Percentiles rank a stretch among this genome's conserved stretches.
phyloP scores from a whole-genome alignment of 2,329 filamentous ascomycete species.

The Chrysosporium keratinophilum region DNA sequence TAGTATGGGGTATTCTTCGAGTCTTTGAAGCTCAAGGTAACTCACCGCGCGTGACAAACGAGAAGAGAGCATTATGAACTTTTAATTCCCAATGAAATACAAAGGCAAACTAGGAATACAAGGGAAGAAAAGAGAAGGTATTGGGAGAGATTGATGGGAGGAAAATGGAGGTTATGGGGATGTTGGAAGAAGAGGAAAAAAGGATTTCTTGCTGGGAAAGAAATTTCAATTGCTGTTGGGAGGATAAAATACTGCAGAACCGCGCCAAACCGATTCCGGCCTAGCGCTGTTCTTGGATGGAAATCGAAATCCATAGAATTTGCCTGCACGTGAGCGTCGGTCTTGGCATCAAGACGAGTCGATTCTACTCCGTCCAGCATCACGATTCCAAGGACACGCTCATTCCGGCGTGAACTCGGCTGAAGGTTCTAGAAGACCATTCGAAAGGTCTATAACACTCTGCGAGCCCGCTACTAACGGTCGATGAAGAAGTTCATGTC shows the following conservation, averaged over 20 bases:
- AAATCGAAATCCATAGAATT: slow-evolving; percentile 12
- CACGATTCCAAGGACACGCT: too few species aligned
- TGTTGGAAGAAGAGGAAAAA: slow-evolving; percentile 24
- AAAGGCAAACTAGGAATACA: slow-evolving; percentile 27
- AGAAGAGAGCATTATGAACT: slow-evolving; percentile 58
- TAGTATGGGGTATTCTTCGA: slow-evolving; percentile 2
- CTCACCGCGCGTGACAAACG: slow-evolving; percentile 66
- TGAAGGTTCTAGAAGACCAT: too few species aligned
- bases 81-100: slow-evolving; percentile 25
- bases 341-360: not conserved
- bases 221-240: slow-evolving; percentile 14
- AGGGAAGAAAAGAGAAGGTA: slow-evolving; percentile 20
- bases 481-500: too few species aligned
- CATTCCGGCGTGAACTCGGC: too few species aligned
- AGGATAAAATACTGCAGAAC: slow-evolving; percentile 11
- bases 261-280: slow-evolving; percentile 7
- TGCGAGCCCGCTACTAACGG: too few species aligned
- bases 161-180: slow-evolving; percentile 19
- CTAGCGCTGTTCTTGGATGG: slow-evolving; percentile 4
- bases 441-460: too few species aligned
- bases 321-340: not conserved
- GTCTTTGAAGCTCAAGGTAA: slow-evolving; percentile 1
- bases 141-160: slow-evolving; percentile 16
- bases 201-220: slow-evolving; percentile 15
- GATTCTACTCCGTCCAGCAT: not conserved